Percentiles rank a stretch among this genome's conserved stretches.
These are phyloP conservation scores for Russula vinacea DNA, from an alignment of 768 basidiomycete genomes.

Conservation along the genomic window DNA sequence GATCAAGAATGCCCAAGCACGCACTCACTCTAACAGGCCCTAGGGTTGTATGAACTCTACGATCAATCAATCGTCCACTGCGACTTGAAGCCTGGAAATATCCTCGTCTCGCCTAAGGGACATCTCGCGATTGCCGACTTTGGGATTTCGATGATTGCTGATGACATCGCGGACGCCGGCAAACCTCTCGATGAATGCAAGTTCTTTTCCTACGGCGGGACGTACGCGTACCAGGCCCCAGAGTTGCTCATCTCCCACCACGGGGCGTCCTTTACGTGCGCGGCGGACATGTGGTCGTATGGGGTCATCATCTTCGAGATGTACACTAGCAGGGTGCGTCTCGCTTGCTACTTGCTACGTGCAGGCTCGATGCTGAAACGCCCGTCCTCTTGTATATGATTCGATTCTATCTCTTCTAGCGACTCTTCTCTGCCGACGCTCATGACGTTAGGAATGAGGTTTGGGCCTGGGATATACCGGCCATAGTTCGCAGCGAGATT, in stretches of 20 bases:
- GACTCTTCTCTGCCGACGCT: constrained; percentile 16
- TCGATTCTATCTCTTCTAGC: neutral
- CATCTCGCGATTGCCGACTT: constrained; percentile 31
- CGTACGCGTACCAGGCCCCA: constrained; percentile 26
- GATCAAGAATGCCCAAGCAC: neutral
- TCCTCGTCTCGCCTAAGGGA: constrained; percentile 26
- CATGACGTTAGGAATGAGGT: constrained; percentile 17
- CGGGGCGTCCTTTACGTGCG: constrained; percentile 10
- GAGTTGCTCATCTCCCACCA: constrained; percentile 20
- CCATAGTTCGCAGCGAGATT: constrained; percentile 10
- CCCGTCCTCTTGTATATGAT: neutral
- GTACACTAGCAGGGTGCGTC: constrained; percentile 8
- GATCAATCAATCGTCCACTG: constrained; percentile 44
- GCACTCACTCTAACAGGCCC: constrained; percentile 1
- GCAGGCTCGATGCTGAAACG: neutral
- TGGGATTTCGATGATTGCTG: constrained; percentile 7
- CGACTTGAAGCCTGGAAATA: constrained; percentile 48
- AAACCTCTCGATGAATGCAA: constrained; percentile 3
- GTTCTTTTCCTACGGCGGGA: constrained; percentile 19
- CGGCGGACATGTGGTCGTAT: constrained; percentile 26
- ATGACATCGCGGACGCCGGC: neutral
- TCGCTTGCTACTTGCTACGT: neutral
- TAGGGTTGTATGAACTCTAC: constrained; percentile 38
- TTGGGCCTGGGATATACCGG: constrained; percentile 21
- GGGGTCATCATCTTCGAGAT: constrained; percentile 25